Conservation (phyloP, 2,329 filamentous ascomycete species). For the Talaromyces albobiverticillius region DNA sequence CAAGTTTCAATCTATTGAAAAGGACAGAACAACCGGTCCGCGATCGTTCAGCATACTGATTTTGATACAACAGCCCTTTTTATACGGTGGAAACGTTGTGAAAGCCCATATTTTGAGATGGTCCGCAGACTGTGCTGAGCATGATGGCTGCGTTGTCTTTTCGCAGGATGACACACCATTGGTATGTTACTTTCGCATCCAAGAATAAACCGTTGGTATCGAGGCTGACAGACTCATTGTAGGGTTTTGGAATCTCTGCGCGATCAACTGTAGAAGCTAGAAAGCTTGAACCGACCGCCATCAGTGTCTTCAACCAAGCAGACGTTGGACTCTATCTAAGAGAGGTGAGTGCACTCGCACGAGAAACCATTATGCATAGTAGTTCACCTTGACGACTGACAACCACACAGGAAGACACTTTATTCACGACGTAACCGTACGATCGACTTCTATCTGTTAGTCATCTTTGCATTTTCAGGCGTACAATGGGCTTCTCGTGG, state of each 20-base stretch:
- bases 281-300: slow-evolving; percentile 82
- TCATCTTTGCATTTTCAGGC: slow-evolving; percentile 12
- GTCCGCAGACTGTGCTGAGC: slow-evolving; percentile 89
- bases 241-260: slow-evolving; percentile 92
- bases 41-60: not conserved
- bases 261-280: slow-evolving; percentile 79
- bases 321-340: slow-evolving; percentile 94
- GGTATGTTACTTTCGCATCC: slow-evolving; percentile 42
- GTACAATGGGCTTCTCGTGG: slow-evolving; percentile 1
- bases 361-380: not conserved
- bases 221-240: slow-evolving; percentile 1
- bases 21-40: not conserved
- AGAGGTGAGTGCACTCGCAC: slow-evolving; percentile 50
- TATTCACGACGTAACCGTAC: slow-evolving; percentile 53
- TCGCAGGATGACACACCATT: slow-evolving; percentile 86
- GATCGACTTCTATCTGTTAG: not conserved
- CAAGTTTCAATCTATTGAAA: not conserved
- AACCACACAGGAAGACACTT: slow-evolving; percentile 52
- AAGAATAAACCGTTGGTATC: not conserved
- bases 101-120: slow-evolving; percentile 79
- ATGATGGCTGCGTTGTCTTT: slow-evolving; percentile 86
- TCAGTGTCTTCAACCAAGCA: slow-evolving; percentile 85
- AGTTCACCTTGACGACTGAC: slow-evolving; percentile 9
- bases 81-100: slow-evolving; percentile 89
- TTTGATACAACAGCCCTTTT: slow-evolving; percentile 59